Conservation (phyloP, 2,329 filamentous ascomycete species). For the Exophiala aquamarina region DNA sequence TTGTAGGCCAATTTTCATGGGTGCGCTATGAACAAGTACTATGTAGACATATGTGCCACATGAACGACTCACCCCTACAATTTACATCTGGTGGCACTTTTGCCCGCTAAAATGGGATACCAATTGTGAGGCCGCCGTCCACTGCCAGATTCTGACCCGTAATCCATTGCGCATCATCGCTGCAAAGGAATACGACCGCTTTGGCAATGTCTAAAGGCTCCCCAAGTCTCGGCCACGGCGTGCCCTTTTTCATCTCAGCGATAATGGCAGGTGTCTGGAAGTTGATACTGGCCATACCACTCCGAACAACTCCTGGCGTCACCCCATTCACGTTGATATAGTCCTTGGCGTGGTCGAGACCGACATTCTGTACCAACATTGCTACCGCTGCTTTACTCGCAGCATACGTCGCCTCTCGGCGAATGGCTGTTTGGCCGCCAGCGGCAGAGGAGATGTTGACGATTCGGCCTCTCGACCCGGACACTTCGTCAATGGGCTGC, state of each 20-base stretch:
- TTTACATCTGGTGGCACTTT: too few relatives aligned
- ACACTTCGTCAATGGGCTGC: conserved; percentile 51
- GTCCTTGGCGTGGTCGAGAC: conserved; percentile 43
- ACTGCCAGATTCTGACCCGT: conserved; percentile 45
- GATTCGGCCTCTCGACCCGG: conserved; percentile 48
- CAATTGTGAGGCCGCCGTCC: conserved; percentile 43
- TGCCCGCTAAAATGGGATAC: conserved; percentile 7
- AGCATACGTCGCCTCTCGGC: conserved; percentile 36
- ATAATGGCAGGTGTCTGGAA: conserved; percentile 9
- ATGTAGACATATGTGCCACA: too few relatives aligned
- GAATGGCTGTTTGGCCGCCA: conserved; percentile 3
- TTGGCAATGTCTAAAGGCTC: conserved; percentile 36
- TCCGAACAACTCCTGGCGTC: conserved; percentile 38
- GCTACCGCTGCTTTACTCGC: conserved; percentile 50
- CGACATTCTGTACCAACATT: conserved; percentile 45
- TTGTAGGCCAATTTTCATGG: too few relatives aligned
- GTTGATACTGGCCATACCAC: conserved; percentile 6
- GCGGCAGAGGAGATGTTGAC: conserved; percentile 49
- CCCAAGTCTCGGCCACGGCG: conserved; percentile 27
- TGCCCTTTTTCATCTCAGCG: conserved; percentile 12
- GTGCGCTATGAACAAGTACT: too few relatives aligned
- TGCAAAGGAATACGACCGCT: conserved; percentile 46
- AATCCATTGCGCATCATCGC: conserved; percentile 47
- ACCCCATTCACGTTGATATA: conserved; percentile 43
- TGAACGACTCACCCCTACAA: too few relatives aligned